phyloP scores from a whole-genome alignment of 1,139 yeast species.

The Candida freyschussii region DNA sequence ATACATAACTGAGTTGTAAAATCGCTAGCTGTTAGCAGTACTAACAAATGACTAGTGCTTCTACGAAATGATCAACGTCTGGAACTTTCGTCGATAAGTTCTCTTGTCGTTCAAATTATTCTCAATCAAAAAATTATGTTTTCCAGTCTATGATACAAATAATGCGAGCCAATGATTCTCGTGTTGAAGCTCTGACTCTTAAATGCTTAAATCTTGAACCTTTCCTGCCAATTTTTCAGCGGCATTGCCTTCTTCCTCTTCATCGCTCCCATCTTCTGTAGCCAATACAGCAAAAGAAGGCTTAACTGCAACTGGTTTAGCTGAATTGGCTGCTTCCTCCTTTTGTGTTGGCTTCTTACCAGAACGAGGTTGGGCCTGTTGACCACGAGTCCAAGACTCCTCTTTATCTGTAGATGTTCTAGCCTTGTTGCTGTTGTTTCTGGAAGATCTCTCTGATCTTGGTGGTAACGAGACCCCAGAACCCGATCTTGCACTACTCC shows the following conservation, averaged over 20 bases:
- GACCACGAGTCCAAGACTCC: slow-evolving; percentile 45
- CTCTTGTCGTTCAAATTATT: too few relatives aligned
- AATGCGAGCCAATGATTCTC: too few relatives aligned
- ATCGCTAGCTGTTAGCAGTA: too few relatives aligned
- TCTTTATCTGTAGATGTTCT: slow-evolving; percentile 39
- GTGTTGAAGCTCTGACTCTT: too few relatives aligned
- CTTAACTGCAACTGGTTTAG: slow-evolving; percentile 25
- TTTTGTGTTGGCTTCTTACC: slow-evolving; percentile 23
- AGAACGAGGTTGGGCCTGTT: slow-evolving; percentile 27
- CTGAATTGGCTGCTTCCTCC: slow-evolving; percentile 4
- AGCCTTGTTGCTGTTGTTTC: slow-evolving; percentile 28
- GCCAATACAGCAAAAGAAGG: slow-evolving; percentile 64
- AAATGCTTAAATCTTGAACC: slow-evolving; percentile 13
- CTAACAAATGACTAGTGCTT: too few relatives aligned
- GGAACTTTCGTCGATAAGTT: too few relatives aligned
- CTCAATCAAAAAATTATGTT: too few relatives aligned
- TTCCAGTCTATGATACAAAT: too few relatives aligned
- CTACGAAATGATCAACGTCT: too few relatives aligned
- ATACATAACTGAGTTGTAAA: too few relatives aligned
- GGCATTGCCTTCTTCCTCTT: slow-evolving; percentile 45
- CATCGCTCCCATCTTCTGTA: slow-evolving; percentile 65
- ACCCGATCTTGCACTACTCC: slow-evolving; percentile 32
- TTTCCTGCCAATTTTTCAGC: slow-evolving; percentile 20
- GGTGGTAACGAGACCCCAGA: slow-evolving; percentile 18
- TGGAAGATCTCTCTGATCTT: slow-evolving; percentile 15